Percentiles rank a stretch among this genome's conserved stretches.
Conservation (phyloP, 1,139 yeast species). For the Hyphopichia wangnamkhiaoensis region DNA sequence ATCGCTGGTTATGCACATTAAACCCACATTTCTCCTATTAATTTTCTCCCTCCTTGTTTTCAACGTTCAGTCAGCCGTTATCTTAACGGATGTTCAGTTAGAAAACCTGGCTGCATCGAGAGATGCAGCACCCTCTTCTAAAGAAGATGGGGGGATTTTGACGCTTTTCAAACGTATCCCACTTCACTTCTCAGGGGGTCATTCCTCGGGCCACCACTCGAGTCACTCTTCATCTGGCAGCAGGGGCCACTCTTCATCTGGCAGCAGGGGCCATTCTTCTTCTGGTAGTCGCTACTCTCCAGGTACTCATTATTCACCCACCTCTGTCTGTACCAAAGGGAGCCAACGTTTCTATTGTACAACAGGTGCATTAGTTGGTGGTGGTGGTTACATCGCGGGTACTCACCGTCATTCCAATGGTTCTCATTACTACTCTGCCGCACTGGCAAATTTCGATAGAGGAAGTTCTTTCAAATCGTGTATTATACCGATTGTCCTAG, state of each 20-base stretch:
- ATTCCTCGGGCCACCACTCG: background rate
- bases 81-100: too few species aligned
- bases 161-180: too few species aligned
- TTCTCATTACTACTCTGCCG: background rate
- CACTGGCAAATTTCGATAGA: too few species aligned
- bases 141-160: background rate
- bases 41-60: too few species aligned
- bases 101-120: too few species aligned
- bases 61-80: too few species aligned
- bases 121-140: background rate
- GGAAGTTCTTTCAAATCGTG: too few species aligned
- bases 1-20: too few species aligned
- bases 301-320: too few species aligned
- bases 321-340: background rate
- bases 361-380: conserved; percentile 3
- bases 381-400: conserved; percentile 2
- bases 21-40: too few species aligned
- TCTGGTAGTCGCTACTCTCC: background rate
- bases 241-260: background rate
- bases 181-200: background rate
- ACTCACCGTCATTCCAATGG: background rate
- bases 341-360: conserved; percentile 4
- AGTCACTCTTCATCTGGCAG: background rate
- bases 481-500: too few species aligned
- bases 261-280: background rate